phyloP scores from a whole-genome alignment of 1,284 basidiomycete genomes.

The Ganoderma boninense region DNA sequence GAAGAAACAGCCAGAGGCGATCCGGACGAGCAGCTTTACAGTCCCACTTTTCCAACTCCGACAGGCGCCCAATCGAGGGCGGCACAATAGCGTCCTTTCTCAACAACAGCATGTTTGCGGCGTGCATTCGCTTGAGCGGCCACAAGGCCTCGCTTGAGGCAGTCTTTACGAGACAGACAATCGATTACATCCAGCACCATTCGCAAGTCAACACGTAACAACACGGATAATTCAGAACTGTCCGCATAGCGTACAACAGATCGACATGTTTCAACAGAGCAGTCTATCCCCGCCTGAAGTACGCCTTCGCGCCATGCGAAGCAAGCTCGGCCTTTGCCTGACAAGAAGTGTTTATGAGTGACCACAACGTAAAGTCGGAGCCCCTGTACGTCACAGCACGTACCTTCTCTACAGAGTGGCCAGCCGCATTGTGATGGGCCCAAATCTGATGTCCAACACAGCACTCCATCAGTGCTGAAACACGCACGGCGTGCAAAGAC shows the following conservation, averaged over 20 bases:
- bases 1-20: constrained; percentile 39
- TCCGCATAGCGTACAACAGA: constrained; percentile 25
- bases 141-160: constrained; percentile 14
- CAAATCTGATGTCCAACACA: constrained; percentile 68
- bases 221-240: constrained; percentile 1
- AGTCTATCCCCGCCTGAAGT: constrained; percentile 80
- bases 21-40: constrained; percentile 34
- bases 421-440: constrained; percentile 82
- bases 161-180: constrained; percentile 23
- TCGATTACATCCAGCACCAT: constrained; percentile 14
- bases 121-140: constrained; percentile 15
- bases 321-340: constrained; percentile 89
- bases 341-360: constrained; percentile 34
- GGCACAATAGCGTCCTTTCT: constrained; percentile 26
- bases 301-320: constrained; percentile 86
- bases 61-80: constrained; percentile 21
- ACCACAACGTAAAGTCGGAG: constrained; percentile 11
- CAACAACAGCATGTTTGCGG: constrained; percentile 27
- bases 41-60: constrained; percentile 46
- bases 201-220: constrained; percentile 9
- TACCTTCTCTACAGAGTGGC: constrained; percentile 86
- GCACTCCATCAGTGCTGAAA: not conserved
- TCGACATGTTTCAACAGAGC: constrained; percentile 13
- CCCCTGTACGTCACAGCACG: constrained; percentile 32
- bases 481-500: constrained; percentile 5